phyloP scores from a whole-genome alignment of 495 filamentous ascomycete species.

The Melanomma pulvis-pyrius region DNA sequence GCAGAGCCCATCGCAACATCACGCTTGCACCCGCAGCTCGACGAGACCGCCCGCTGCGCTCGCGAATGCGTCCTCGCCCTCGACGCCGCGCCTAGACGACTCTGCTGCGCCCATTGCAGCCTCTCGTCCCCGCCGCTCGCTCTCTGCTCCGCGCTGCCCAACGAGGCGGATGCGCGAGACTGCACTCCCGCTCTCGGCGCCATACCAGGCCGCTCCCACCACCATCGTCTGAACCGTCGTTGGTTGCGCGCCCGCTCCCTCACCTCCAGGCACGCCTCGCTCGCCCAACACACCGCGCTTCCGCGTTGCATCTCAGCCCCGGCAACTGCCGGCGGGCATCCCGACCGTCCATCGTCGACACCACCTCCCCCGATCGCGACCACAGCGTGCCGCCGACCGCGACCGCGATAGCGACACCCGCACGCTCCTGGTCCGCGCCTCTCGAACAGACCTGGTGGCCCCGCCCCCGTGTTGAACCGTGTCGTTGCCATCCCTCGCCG shows the following conservation, averaged over 20 bases:
- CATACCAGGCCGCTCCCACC: slow-evolving; percentile 4
- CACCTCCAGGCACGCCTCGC: too few species aligned
- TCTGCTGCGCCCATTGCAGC: slow-evolving; percentile 22
- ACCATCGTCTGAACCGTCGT: background rate
- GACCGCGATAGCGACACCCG: background rate
- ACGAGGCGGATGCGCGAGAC: slow-evolving; percentile 37
- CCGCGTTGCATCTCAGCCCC: slow-evolving; percentile 35
- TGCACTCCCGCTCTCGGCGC: slow-evolving; percentile 21
- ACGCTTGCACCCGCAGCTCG: slow-evolving; percentile 10
- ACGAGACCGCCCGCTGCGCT: slow-evolving; percentile 3
- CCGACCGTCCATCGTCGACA: background rate
- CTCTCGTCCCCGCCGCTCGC: slow-evolving; percentile 22
- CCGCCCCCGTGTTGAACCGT: background rate
- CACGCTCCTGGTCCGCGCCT: background rate
- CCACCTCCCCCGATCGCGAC: background rate
- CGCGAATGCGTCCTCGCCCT: slow-evolving; percentile 15
- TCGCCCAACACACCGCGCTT: background rate
- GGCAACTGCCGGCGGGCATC: slow-evolving; percentile 31
- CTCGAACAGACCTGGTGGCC: background rate
- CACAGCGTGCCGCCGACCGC: background rate
- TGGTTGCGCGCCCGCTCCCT: slow-evolving; percentile 19
- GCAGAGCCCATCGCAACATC: slow-evolving; percentile 5
- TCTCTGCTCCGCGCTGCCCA: slow-evolving; percentile 19
- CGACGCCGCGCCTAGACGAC: slow-evolving; percentile 13
- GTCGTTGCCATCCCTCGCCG: background rate